Base-by-base conservation (phyloP, 2,329 filamentous ascomycete species). In the Fusarium burgessii region DNA sequence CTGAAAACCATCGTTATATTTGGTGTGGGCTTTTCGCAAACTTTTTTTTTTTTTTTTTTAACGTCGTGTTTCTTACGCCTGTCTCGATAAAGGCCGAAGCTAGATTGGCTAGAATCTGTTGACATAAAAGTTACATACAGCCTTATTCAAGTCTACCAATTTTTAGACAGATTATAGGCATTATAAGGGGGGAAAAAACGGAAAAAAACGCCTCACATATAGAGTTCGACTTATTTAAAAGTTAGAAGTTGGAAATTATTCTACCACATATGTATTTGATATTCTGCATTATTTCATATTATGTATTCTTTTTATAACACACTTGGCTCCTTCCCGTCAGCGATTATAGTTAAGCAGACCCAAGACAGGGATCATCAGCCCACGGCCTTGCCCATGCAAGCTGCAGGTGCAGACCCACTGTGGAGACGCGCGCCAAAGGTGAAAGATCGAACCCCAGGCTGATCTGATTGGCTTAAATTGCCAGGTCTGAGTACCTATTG, bases 341-440 rank as follows among this genome's bases (percentile, higher is more conserved):
- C 69, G 68, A 70, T 71, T 47, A 66, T 41, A 69, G 49, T 25
- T 33, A 27, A 55, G 29, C 29, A 46, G 38, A n/a, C 51, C 46
- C 17, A 42, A 41, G 42, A 40, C 69, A 71, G 55, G 68, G 69
- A 71, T 69, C 33, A 62, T 70, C 69, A 72, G 69, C 69, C 69
- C 47, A 51, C 32, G 47, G 32, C 32, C n/a, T 38, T 27, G 47
- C 32, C 47, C 55, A 71, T 70, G 69, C 68, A 64, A 68, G 59
- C 58, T 63, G 66, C 68, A 71, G 58, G 58, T 72, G 64, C 56
- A 68, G 64, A 61, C 57, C 69, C 69, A 71, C 60, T 56, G 65
- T 62, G 69, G 69, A 70, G 69, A 56, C 65, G 65, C 65, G 69
- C 68, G 69, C 65, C 69, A 70, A 70, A 70, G 40, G 62, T 68